Conservation (phyloP, 805 yeast species). For the Clavispora phyllophila region DNA sequence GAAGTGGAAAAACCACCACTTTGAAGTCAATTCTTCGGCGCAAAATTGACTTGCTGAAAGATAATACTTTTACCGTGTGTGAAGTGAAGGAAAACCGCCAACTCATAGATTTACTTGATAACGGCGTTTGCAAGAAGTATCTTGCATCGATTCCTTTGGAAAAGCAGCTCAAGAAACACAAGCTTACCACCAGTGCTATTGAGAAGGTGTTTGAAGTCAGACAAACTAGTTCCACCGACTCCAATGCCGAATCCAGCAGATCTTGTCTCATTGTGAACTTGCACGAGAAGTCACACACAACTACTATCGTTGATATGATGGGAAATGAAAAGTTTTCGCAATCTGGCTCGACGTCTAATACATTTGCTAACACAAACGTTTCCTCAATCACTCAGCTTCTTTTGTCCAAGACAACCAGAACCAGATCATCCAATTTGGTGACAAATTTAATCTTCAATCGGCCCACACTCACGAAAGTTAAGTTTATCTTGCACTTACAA, state of each 20-base stretch:
- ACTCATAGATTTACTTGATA: constrained; percentile 22
- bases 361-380: constrained; percentile 23
- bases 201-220: constrained; percentile 15
- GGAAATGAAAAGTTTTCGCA: constrained; percentile 24
- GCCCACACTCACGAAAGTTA: constrained; percentile 8
- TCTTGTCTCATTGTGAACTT: constrained; percentile 25
- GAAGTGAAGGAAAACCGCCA: constrained; percentile 24
- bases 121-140: constrained; percentile 5
- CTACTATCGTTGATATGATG: constrained; percentile 25
- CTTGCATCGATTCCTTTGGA: constrained; percentile 12
- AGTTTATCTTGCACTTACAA: constrained; percentile 25
- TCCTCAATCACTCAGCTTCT: constrained; percentile 25
- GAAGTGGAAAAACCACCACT: constrained; percentile 28
- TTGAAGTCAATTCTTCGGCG: constrained; percentile 15
- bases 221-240: constrained; percentile 17
- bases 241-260: constrained; percentile 18
- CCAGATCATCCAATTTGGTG: constrained; percentile 22
- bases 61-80: constrained; percentile 20
- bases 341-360: constrained; percentile 11
- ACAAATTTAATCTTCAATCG: constrained; percentile 24
- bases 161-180: constrained; percentile 9
- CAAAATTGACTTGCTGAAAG: constrained; percentile 7
- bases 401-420: constrained; percentile 7
- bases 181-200: constrained; percentile 6
- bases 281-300: constrained; percentile 14